Evolutionary conservation across 495 filamentous ascomycete genomes (phyloP).

Genomic region (Hypoxylon crocopeplum): DNA sequence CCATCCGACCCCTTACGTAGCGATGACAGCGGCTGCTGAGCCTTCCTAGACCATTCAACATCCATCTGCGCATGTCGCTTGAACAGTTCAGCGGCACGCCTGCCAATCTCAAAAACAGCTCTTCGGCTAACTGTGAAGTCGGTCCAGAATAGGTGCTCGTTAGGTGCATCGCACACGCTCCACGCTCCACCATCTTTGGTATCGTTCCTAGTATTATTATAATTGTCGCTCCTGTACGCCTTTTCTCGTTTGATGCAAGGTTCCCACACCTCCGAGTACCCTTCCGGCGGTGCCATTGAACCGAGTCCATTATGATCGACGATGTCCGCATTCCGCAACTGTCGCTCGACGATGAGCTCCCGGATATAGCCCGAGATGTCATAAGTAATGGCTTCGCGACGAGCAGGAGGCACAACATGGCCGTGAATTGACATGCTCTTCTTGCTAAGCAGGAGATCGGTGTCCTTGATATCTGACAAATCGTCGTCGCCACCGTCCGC

Average conservation of each 20-base stretch:
- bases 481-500: constrained; percentile 1
- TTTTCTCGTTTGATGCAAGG: constrained; percentile 32
- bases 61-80: constrained; percentile 30
- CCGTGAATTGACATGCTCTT: constrained; percentile 5
- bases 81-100: constrained; percentile 36
- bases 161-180: constrained; percentile 35
- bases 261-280: constrained; percentile 39
- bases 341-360: constrained; percentile 42
- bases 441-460: constrained; percentile 21
- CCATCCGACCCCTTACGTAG: constrained; percentile 8
- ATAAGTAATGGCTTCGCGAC: constrained; percentile 40
- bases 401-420: constrained; percentile 10
- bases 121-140: constrained; percentile 41
- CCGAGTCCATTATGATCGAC: constrained; percentile 42
- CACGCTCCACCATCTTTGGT: not conserved
- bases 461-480: constrained; percentile 22
- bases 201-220: not conserved
- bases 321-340: constrained; percentile 41
- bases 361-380: constrained; percentile 39
- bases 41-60: constrained; percentile 18
- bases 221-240: not conserved
- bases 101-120: constrained; percentile 43
- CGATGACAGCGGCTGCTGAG: constrained; percentile 14
- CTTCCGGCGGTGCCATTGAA: constrained; percentile 15
- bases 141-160: constrained; percentile 46